Conservation (phyloP, 1,284 basidiomycete genomes). For the Volvariella surrecta region DNA sequence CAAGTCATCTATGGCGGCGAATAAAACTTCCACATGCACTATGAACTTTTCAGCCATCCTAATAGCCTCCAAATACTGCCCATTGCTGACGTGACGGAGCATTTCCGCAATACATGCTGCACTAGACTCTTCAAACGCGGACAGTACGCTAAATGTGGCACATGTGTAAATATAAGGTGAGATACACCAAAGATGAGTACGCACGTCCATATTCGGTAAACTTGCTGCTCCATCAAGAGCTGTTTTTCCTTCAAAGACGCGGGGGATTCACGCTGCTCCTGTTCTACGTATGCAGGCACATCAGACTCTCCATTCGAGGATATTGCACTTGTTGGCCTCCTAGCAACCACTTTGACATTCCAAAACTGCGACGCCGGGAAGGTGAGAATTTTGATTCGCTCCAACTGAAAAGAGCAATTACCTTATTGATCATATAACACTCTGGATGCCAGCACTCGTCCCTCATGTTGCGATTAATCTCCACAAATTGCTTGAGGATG, state of each 20-base stretch:
- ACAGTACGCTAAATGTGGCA: slow-evolving; percentile 60
- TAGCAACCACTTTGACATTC: slow-evolving; percentile 94
- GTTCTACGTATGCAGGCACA: slow-evolving; percentile 54
- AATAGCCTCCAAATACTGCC: slow-evolving; percentile 93
- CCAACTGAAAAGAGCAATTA: slow-evolving; percentile 23
- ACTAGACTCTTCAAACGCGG: slow-evolving; percentile 96
- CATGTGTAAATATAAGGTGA: slow-evolving; percentile 3
- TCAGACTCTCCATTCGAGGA: slow-evolving; percentile 43
- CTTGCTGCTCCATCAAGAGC: slow-evolving; percentile 92
- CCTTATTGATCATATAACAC: slow-evolving; percentile 99
- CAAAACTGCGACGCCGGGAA: slow-evolving; percentile 64
- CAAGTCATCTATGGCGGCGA: slow-evolving; percentile 95
- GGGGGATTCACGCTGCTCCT: slow-evolving; percentile 78
- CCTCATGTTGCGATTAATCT: slow-evolving; percentile 96
- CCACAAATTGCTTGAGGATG: slow-evolving; percentile 99
- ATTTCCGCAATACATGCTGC: slow-evolving; percentile 99
- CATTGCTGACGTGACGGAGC: slow-evolving; percentile 94
- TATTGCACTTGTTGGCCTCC: slow-evolving; percentile 51
- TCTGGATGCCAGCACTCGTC: slow-evolving; percentile 99
- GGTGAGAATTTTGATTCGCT: slow-evolving; percentile 11
- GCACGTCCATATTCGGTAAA: slow-evolving; percentile 97
- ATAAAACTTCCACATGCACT: slow-evolving; percentile 95
- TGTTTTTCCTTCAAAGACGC: slow-evolving; percentile 88
- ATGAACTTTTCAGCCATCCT: slow-evolving; percentile 99
- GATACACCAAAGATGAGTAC: slow-evolving; percentile 17